A percentile compares a stretch with the other conserved stretches of the same genome.
Conservation (phyloP, 768 basidiomycete species). For the Mycena albidolilacea region DNA sequence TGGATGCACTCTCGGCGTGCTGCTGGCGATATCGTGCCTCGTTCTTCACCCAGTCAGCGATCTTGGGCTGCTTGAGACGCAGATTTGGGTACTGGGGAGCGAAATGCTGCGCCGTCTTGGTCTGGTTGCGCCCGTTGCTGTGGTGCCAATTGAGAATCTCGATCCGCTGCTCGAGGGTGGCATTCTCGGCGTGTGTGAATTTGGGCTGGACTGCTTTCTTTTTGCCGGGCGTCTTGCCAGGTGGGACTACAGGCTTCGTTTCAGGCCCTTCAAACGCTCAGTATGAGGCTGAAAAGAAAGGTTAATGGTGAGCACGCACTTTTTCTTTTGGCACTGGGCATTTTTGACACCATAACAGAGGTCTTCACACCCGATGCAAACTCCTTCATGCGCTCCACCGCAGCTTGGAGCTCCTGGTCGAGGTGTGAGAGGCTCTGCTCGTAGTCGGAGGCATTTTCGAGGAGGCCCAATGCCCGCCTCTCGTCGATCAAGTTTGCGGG, state of each 20-base stretch:
- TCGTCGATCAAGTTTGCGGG: neutral
- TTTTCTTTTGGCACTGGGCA: too few species aligned
- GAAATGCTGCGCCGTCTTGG: constrained; percentile 50
- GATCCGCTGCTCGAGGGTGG: constrained; percentile 51
- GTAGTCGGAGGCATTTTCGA: too few species aligned
- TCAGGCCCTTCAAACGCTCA: constrained; percentile 14
- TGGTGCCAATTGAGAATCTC: constrained; percentile 56
- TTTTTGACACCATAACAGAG: too few species aligned
- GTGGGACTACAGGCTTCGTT: constrained; percentile 20
- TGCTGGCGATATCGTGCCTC: constrained; percentile 41
- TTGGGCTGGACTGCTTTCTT: constrained; percentile 22
- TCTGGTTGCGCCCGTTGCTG: constrained; percentile 50
- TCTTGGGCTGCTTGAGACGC: constrained; percentile 49
- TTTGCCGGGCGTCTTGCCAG: constrained; percentile 28
- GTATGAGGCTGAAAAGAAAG: neutral
- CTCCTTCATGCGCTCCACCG: too few species aligned
- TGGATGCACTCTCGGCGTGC: constrained; percentile 16
- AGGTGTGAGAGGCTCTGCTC: constrained; percentile 24
- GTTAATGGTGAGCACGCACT: too few species aligned
- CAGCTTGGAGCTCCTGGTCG: too few species aligned
- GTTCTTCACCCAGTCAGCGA: constrained; percentile 51
- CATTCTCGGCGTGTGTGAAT: constrained; percentile 48
- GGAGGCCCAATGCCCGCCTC: too few species aligned
- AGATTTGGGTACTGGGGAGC: constrained; percentile 50
- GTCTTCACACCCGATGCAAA: too few species aligned